phyloP scores from a whole-genome alignment of 2,329 filamentous ascomycete genomes.

The Aureobasidium melanogenum region DNA sequence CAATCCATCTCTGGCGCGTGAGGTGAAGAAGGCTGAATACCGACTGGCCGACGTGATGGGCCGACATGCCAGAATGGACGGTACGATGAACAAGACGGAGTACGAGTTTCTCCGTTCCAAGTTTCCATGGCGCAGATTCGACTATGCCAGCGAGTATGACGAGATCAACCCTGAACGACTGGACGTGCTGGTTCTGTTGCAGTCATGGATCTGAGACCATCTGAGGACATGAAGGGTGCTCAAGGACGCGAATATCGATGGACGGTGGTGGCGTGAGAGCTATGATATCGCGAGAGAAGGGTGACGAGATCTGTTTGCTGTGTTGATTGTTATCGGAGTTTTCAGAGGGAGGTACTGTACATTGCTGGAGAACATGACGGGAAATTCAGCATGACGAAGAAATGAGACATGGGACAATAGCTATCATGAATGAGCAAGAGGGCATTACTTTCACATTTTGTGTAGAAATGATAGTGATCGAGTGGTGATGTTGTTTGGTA shows the following conservation, averaged over 20 bases:
- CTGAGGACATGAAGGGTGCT: neutral
- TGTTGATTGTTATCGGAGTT: neutral
- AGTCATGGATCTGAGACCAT: neutral
- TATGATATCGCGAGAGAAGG: neutral
- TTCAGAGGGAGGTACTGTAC: neutral
- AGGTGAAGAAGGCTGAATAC: neutral
- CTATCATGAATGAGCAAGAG: neutral
- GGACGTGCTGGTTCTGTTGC: neutral
- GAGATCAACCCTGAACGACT: neutral
- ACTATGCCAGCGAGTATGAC: neutral
- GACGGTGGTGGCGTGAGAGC: neutral
- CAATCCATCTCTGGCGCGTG: neutral
- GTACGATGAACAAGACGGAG: neutral
- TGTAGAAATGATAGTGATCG: neutral
- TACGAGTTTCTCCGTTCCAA: neutral
- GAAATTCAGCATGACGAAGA: neutral
- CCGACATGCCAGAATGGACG: neutral
- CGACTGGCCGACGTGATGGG: neutral
- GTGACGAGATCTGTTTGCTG: neutral
- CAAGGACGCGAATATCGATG: neutral
- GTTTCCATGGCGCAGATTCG: neutral
- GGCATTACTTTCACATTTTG: neutral
- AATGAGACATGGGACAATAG: neutral
- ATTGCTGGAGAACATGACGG: neutral
- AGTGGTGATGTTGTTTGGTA: neutral